phyloP scores from a whole-genome alignment of 2,329 filamentous ascomycete species.

The Trichoderma atroviride region DNA sequence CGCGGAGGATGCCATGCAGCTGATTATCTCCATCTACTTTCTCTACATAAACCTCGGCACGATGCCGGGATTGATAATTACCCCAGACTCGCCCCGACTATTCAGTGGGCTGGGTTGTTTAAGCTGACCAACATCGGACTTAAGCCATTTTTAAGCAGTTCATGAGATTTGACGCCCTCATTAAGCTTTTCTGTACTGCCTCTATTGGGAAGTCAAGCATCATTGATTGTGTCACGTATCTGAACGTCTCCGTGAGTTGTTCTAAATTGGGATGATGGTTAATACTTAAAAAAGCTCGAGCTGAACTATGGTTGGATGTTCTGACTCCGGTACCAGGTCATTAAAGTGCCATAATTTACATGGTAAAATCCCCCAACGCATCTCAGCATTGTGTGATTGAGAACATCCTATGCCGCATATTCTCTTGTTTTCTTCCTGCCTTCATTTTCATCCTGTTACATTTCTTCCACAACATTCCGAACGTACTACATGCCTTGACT shows the following conservation, averaged over 20 bases:
- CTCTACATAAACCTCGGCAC: not conserved
- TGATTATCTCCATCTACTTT: not conserved
- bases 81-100: not conserved
- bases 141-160: not conserved
- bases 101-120: no score
- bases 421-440: not conserved
- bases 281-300: not conserved
- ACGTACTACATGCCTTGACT: not conserved
- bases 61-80: not conserved
- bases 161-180: not conserved
- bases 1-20: not conserved
- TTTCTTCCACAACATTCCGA: not conserved
- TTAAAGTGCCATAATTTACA: no score
- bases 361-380: no score
- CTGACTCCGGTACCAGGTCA: not conserved
- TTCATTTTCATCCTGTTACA: not conserved
- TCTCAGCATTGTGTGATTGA: not conserved
- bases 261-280: not conserved
- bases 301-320: not conserved
- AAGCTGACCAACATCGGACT: not conserved
- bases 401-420: not conserved
- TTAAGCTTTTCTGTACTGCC: not conserved
- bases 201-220: not conserved
- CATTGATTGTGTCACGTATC: not conserved
- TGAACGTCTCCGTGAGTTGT: not conserved